Percentiles rank a stretch among this genome's conserved stretches.
Conservation (phyloP, 768 basidiomycete species). For the Phlegmacium glaucopus region DNA sequence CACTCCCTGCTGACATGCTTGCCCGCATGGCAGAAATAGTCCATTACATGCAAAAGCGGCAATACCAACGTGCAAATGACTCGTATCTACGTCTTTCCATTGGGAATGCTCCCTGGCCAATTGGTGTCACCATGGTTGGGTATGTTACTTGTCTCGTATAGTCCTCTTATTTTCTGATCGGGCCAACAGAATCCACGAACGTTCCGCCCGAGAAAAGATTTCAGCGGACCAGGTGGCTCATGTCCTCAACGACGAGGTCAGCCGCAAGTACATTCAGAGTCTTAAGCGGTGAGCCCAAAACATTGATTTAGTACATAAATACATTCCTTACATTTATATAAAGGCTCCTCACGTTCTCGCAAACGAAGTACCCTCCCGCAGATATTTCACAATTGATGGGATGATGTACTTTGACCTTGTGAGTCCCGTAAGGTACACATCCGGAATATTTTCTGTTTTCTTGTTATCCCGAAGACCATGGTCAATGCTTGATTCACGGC, state of each 20-base stretch:
- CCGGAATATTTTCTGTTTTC: not conserved
- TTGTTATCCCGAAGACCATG: no score
- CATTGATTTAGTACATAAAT: not conserved
- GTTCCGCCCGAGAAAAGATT: constrained; percentile 97
- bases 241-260: constrained; percentile 98
- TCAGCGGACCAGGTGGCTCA: constrained; percentile 97
- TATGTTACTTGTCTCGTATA: constrained; percentile 34
- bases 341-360: constrained; percentile 92
- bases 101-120: constrained; percentile 99
- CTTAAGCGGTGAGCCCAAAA: constrained; percentile 72
- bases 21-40: constrained; percentile 89
- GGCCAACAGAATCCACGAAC: constrained; percentile 82
- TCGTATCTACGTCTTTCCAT: constrained; percentile 96
- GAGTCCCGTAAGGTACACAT: not conserved
- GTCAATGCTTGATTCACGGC: no score
- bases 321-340: not conserved
- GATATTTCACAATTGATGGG: constrained; percentile 95
- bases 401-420: constrained; percentile 25
- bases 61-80: constrained; percentile 96
- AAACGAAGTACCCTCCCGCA: constrained; percentile 93
- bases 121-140: constrained; percentile 99
- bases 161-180: not conserved
- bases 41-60: constrained; percentile 92
- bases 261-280: constrained; percentile 97
- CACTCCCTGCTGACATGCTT: constrained; percentile 81